Conservation (phyloP, 352 stramenopile species). For the Thraustochytrium striatum region DNA sequence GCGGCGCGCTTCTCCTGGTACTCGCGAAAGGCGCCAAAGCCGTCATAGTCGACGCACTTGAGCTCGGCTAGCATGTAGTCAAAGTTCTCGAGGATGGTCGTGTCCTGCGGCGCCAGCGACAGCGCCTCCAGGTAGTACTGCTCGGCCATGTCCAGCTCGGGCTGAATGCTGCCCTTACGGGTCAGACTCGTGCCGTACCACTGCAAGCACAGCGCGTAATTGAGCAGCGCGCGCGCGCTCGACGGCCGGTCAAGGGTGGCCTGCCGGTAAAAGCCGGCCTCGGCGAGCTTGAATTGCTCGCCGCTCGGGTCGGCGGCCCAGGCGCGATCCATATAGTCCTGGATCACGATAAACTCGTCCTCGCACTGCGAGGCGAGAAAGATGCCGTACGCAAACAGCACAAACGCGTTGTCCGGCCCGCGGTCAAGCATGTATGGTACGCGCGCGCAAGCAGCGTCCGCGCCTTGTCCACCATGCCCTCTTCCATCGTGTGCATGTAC, state of each 20-base stretch:
- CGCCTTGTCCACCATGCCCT: constrained; percentile 58
- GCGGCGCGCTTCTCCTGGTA: background rate
- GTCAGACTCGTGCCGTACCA: constrained; percentile 50
- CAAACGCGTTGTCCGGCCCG: constrained; percentile 60
- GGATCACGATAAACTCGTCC: constrained; percentile 60
- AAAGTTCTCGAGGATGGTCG: constrained; percentile 58
- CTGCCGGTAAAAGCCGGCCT: constrained; percentile 55
- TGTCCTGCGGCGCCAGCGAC: constrained; percentile 53
- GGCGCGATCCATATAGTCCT: constrained; percentile 56
- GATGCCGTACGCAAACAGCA: constrained; percentile 59
- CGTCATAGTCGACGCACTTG: constrained; percentile 53
- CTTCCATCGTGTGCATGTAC: constrained; percentile 58
- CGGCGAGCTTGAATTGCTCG: constrained; percentile 48
- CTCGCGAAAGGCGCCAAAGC: constrained; percentile 4
- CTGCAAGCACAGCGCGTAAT: constrained; percentile 61
- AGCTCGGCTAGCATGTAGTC: constrained; percentile 54
- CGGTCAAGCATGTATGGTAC: constrained; percentile 57
- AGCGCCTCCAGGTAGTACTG: constrained; percentile 56
- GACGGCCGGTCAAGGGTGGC: constrained; percentile 52
- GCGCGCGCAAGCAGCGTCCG: constrained; percentile 55
- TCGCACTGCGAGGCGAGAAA: constrained; percentile 57
- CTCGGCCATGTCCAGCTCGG: constrained; percentile 50
- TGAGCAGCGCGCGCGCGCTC: constrained; percentile 55
- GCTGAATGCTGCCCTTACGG: constrained; percentile 20
- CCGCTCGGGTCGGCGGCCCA: constrained; percentile 52